phyloP scores from a whole-genome alignment of 495 filamentous ascomycete genomes.

The Podospora pseudoanserina region DNA sequence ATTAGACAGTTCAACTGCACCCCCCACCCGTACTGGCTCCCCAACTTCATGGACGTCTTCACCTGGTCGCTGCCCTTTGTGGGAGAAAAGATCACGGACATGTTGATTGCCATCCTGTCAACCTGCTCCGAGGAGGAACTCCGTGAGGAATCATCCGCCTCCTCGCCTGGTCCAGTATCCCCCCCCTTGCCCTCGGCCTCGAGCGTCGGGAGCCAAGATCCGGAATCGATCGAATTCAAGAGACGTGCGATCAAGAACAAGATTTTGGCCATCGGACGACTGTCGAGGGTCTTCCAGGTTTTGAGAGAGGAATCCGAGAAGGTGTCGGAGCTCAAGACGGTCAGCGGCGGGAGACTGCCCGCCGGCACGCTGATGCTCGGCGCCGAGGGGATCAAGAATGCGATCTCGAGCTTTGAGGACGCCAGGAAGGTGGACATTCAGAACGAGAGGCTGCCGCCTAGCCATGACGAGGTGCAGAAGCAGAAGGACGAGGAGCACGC shows the following conservation, averaged over 20 bases:
- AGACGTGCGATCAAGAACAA: conserved; percentile 98
- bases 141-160: conserved; percentile 62
- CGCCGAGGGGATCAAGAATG: conserved; percentile 97
- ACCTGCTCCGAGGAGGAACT: conserved; percentile 98
- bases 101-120: conserved; percentile 97
- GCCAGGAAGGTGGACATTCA: conserved; percentile 96
- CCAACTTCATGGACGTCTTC: conserved; percentile 99
- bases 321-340: conserved; percentile 96
- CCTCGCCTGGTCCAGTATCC: conserved; percentile 63
- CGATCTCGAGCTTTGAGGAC: conserved; percentile 96
- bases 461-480: conserved; percentile 81
- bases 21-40: conserved; percentile 97
- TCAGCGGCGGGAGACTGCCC: conserved; percentile 86
- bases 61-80: conserved; percentile 99
- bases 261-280: conserved; percentile 92
- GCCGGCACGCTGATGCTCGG: conserved; percentile 97
- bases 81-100: conserved; percentile 98
- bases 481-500: conserved; percentile 74
- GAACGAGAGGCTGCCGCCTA: conserved; percentile 90
- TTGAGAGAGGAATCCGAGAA: conserved; percentile 94
- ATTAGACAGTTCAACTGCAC: conserved; percentile 99
- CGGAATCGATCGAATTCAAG: conserved; percentile 86
- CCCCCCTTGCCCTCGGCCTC: conserved; percentile 52
- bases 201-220: conserved; percentile 51
- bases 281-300: conserved; percentile 98